Base-by-base conservation (phyloP, 2,329 filamentous ascomycete species). In the Podosphaera fusca region DNA sequence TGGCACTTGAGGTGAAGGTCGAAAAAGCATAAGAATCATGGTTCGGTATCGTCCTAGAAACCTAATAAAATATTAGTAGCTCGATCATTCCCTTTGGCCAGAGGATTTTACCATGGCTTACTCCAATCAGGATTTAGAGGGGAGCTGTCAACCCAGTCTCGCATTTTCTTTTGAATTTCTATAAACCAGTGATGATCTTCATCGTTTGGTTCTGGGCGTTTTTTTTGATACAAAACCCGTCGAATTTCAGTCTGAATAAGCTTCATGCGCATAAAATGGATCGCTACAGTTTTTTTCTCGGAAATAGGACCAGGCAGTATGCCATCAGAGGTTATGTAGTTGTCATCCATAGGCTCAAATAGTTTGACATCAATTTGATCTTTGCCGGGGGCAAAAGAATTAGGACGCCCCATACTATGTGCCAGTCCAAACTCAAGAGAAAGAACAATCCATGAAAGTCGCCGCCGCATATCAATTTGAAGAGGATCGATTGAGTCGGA, bases 241-340 rank as follows among this genome's bases (percentile, higher is more conserved):
- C 88, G 78, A 49, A 95, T 92, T 69, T 96, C 90, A 12, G 89
- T 80, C 67, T 95, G 89, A 10, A 89, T 73, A 58, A 94, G 70
- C 57, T 87, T 78, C 87, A 95, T 94, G 66, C 86, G 90, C 72
- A 88, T 88, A 64, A 94, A 92, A 67, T 98, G 90, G 60, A 95
- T 88, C 2, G 87, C 83, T 33, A 94, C 82, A 64, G 86, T 79
- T 68, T 98, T 98, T 66, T 85, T 87, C 62, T 89, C 76, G 42
- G 85, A 87, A 1, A 79, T 75, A 4, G 82, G 83, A 0, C 82
- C 85, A 0, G 81, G 76, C 30, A 80, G 72, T 58, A 95, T 84
- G 2, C 87, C 89, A 38, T 82, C 74, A 1, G 79, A 74, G 1
- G 83, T 89, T 63, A 98, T 95, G 68, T 84, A 83, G 55, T 81